A percentile compares a stretch with the other conserved stretches of the same genome.
phyloP scores from a whole-genome alignment of 1,139 yeast species.

The Pichia sp. region DNA sequence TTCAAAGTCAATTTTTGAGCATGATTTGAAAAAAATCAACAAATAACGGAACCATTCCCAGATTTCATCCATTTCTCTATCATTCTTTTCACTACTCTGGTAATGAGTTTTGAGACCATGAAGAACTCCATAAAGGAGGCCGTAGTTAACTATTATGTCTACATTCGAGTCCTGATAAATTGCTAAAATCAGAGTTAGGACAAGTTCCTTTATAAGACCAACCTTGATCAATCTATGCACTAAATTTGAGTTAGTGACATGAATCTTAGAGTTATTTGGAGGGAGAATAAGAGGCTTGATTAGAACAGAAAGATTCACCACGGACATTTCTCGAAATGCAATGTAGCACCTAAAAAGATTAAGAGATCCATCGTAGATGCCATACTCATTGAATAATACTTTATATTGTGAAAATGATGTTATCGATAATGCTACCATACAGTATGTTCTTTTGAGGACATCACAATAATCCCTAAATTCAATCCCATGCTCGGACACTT shows the following conservation, averaged over 20 bases:
- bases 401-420: conserved; percentile 27
- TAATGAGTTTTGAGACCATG: conserved; percentile 21
- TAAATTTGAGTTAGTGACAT: conserved; percentile 14
- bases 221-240: conserved; percentile 21
- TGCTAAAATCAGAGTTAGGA: conserved; percentile 28
- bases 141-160: conserved; percentile 30
- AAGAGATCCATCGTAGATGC: conserved; percentile 26
- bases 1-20: conserved; percentile 32
- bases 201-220: conserved; percentile 25
- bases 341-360: conserved; percentile 24
- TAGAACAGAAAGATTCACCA: conserved; percentile 21
- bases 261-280: conserved; percentile 8
- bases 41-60: conserved; percentile 29
- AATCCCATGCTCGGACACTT: conserved; percentile 14
- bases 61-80: conserved; percentile 21
- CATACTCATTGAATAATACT: conserved; percentile 24
- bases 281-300: conserved; percentile 19
- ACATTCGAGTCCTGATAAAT: conserved; percentile 30
- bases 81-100: conserved; percentile 8
- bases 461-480: conserved; percentile 20
- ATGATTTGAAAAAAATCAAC: conserved; percentile 27
- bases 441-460: conserved; percentile 25
- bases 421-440: conserved; percentile 28
- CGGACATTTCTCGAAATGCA: conserved; percentile 25
- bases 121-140: conserved; percentile 23